A percentile compares a stretch with the other conserved stretches of the same genome.
Conservation (phyloP, 371 early-diverging fungal genomes). For the Batkoa obscura region DNA sequence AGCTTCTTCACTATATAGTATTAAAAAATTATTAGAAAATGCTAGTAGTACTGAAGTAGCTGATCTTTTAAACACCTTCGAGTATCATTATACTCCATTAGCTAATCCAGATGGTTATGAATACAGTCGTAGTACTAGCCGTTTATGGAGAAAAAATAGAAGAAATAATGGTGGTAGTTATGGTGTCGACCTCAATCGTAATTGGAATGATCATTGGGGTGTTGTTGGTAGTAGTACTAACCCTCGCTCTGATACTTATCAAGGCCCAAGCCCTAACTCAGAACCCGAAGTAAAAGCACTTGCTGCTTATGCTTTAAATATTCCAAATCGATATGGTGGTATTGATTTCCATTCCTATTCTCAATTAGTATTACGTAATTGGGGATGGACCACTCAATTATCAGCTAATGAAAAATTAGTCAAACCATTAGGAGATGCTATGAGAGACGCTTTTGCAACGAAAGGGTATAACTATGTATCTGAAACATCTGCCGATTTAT, state of each 20-base stretch:
- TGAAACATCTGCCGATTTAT: background rate
- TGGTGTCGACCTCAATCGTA: conserved; percentile 1
- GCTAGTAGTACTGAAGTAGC: background rate
- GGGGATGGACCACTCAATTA: conserved; percentile 17
- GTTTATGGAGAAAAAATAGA: background rate
- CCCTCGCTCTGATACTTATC: conserved; percentile 21
- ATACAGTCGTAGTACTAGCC: background rate
- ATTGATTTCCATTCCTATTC: conserved; percentile 34
- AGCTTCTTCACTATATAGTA: background rate
- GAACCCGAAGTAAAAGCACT: conserved; percentile 35
- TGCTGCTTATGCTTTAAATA: conserved; percentile 17
- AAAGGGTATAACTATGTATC: background rate
- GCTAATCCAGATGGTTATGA: conserved; percentile 5
- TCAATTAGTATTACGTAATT: conserved; percentile 20
- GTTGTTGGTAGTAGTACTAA: background rate
- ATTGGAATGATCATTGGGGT: conserved; percentile 2
- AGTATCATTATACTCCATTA: background rate
- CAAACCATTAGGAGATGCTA: background rate
- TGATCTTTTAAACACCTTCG: background rate
- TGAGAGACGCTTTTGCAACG: background rate
- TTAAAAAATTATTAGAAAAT: background rate
- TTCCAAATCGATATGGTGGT: conserved; percentile 23
- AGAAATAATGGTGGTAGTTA: background rate
- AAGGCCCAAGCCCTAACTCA: conserved; percentile 23
- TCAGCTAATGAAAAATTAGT: conserved; percentile 9